Conservation (phyloP, 2,329 filamentous ascomycete genomes). For the Hortaea sp. region DNA sequence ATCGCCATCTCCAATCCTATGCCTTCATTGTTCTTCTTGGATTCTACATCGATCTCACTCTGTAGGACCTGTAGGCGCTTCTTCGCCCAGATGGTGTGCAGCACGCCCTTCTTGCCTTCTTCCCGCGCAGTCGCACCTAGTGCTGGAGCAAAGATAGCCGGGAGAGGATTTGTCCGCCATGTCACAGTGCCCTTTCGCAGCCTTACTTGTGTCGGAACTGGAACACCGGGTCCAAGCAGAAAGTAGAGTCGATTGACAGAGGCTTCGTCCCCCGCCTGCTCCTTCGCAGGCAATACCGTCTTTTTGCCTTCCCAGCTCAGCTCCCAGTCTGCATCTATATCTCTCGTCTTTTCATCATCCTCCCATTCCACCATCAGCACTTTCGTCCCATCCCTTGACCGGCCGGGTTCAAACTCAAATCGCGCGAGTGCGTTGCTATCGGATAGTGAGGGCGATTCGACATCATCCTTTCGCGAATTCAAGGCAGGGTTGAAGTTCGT, state of each 20-base stretch:
- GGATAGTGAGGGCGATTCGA: slow-evolving; percentile 37
- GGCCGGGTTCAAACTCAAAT: slow-evolving; percentile 75
- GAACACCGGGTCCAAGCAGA: slow-evolving; percentile 61
- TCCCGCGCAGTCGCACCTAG: slow-evolving; percentile 57
- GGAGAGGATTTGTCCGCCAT: slow-evolving; percentile 65
- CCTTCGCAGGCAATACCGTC: slow-evolving; percentile 57
- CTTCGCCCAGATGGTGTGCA: slow-evolving; percentile 88
- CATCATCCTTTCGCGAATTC: slow-evolving; percentile 13
- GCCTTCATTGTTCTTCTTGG: slow-evolving; percentile 65
- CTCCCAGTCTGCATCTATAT: slow-evolving; percentile 53
- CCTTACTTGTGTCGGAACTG: slow-evolving; percentile 62
- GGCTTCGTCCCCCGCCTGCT: slow-evolving; percentile 37
- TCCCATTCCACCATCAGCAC: slow-evolving; percentile 92
- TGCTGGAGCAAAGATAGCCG: slow-evolving; percentile 74
- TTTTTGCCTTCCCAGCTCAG: slow-evolving; percentile 75
- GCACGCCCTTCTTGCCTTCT: slow-evolving; percentile 65
- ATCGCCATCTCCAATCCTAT: slow-evolving; percentile 75
- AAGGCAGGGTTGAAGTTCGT: slow-evolving; percentile 22
- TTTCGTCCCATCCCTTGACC: slow-evolving; percentile 69
- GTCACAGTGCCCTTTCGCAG: slow-evolving; percentile 40
- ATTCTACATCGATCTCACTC: slow-evolving; percentile 65
- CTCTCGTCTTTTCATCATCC: slow-evolving; percentile 44
- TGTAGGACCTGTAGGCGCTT: slow-evolving; percentile 66
- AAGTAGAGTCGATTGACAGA: slow-evolving; percentile 63
- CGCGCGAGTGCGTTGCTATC: slow-evolving; percentile 58